These are phyloP conservation scores for Prunella vulgaris DNA, from an alignment of 257 asterid genomes.

Conservation along the genomic window DNA sequence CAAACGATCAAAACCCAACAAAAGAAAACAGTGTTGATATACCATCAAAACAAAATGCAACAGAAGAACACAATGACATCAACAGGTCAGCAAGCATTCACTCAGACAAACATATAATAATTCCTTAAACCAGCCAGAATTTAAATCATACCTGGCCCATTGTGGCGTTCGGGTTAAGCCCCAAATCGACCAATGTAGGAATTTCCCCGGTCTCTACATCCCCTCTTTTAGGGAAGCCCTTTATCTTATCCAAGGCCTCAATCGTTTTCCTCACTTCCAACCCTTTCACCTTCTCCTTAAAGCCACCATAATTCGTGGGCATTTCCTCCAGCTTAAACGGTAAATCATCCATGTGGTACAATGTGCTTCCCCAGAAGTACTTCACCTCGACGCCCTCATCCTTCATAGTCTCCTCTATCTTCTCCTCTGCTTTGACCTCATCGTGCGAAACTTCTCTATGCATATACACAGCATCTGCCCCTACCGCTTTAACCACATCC, in stretches of 20 bases:
- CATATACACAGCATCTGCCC: slow-evolving; percentile 90
- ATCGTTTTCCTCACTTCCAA: slow-evolving; percentile 81
- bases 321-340: slow-evolving; percentile 76
- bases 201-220: slow-evolving; percentile 90
- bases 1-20: background rate
- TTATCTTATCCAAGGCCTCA: slow-evolving; percentile 71
- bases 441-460: slow-evolving; percentile 82
- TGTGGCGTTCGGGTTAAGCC: slow-evolving; percentile 66
- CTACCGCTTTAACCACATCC: slow-evolving; percentile 77
- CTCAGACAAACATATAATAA: background rate
- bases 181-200: slow-evolving; percentile 83
- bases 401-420: slow-evolving; percentile 72
- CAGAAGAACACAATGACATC: background rate
- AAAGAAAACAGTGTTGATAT: background rate
- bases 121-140: background rate
- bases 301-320: slow-evolving; percentile 88
- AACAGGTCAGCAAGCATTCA: background rate
- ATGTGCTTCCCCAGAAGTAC: slow-evolving; percentile 96
- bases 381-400: slow-evolving; percentile 89
- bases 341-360: slow-evolving; percentile 92
- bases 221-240: slow-evolving; percentile 78
- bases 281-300: slow-evolving; percentile 73
- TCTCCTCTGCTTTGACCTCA: slow-evolving; percentile 84
- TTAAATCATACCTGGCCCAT: slow-evolving; percentile 48
- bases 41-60: slow-evolving; percentile 12